Conservation (phyloP, 2,329 filamentous ascomycete genomes). For the Monosporascus sp. region DNA sequence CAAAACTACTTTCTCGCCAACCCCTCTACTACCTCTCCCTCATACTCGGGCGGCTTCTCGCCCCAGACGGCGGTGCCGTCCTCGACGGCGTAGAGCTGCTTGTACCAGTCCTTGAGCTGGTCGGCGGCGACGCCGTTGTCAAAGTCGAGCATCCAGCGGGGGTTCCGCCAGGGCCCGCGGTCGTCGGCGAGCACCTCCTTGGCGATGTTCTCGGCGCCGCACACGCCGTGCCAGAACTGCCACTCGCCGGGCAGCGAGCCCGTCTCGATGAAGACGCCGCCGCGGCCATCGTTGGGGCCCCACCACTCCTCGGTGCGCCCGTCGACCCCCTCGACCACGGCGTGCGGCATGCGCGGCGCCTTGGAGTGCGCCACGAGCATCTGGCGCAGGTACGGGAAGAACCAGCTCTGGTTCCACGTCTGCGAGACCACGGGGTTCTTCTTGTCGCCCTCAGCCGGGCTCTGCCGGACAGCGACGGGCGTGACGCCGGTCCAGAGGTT, state of each 20-base stretch:
- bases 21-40: background rate
- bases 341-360: background rate
- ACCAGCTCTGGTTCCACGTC: slow-evolving; percentile 2
- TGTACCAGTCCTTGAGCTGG: slow-evolving; percentile 1
- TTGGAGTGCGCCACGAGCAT: background rate
- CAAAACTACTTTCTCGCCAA: background rate
- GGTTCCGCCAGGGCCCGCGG: background rate
- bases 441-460: background rate
- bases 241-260: slow-evolving; percentile 1
- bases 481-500: slow-evolving; percentile 2
- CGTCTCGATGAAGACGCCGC: slow-evolving; percentile 1
- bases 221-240: background rate
- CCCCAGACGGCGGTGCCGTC: background rate
- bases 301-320: slow-evolving; percentile 1
- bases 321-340: background rate
- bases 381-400: slow-evolving; percentile 1
- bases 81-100: background rate
- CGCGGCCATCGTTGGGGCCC: background rate
- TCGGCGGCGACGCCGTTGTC: background rate
- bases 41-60: background rate
- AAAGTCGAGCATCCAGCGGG: background rate
- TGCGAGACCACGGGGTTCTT: background rate
- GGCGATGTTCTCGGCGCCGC: background rate
- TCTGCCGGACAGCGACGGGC: background rate
- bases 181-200: slow-evolving; percentile 1